Percentiles rank a stretch among this genome's conserved stretches.
Conservation (phyloP, 768 basidiomycete genomes). For the Lactarius hatsudake region DNA sequence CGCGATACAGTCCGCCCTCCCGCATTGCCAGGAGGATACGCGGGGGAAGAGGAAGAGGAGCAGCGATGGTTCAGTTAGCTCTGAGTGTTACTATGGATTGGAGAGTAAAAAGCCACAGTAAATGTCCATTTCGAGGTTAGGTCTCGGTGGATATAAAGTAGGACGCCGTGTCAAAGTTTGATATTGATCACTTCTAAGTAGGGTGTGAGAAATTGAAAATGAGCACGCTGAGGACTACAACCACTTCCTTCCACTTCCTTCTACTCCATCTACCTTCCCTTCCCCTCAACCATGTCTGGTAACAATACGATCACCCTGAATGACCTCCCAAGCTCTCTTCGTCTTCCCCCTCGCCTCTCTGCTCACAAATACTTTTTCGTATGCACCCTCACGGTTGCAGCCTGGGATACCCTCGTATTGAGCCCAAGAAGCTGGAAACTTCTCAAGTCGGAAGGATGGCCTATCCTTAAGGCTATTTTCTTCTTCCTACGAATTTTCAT, state of each 20-base stretch:
- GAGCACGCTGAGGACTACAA: not conserved
- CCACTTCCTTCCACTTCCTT: not conserved
- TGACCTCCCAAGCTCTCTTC: conserved; percentile 60
- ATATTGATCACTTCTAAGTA: not conserved
- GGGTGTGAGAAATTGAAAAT: not conserved
- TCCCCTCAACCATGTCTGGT: not conserved
- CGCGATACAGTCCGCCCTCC: not conserved
- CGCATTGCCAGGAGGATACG: not conserved
- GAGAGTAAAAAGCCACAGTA: not conserved
- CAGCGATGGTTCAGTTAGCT: not conserved
- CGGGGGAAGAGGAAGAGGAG: not conserved
- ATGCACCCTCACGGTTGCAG: conserved; percentile 85
- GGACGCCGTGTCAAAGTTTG: not conserved
- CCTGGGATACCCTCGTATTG: conserved; percentile 86
- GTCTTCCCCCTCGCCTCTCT: conserved; percentile 72
- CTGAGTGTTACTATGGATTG: not conserved
- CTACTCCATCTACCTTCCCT: no score
- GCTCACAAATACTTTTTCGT: conserved; percentile 91
- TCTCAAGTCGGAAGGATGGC: conserved; percentile 62
- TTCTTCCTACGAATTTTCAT: conserved; percentile 74
- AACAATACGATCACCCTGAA: conserved; percentile 12
- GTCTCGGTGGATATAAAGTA: not conserved
- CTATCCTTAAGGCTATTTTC: conserved; percentile 71
- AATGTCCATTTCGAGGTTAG: not conserved
- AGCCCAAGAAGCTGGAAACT: conserved; percentile 77